Evolutionary conservation across 371 early-diverging fungal species (phyloP).

Genomic region (Apophysomyces variabilis): DNA sequence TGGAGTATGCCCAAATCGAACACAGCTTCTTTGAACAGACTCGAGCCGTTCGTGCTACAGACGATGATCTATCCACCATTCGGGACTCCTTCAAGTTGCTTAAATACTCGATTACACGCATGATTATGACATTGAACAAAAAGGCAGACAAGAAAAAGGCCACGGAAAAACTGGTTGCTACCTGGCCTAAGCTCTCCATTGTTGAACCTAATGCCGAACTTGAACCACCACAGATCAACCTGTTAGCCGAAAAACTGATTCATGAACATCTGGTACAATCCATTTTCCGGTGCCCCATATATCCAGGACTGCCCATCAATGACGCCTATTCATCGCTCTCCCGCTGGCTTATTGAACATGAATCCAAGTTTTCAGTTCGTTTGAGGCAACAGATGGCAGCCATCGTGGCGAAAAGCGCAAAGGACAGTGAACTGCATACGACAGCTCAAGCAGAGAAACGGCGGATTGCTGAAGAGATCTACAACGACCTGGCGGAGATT

Average conservation of each 20-base stretch:
- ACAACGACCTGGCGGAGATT: slow-evolving; percentile 49
- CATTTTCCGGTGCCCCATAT: slow-evolving; percentile 55
- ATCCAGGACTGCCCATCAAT: slow-evolving; percentile 59
- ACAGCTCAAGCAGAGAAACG: slow-evolving; percentile 44
- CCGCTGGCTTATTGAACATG: slow-evolving; percentile 53
- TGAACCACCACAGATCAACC: slow-evolving; percentile 56
- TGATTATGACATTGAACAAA: slow-evolving; percentile 61
- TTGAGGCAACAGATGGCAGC: slow-evolving; percentile 64
- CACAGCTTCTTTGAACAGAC: slow-evolving; percentile 63
- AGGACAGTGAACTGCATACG: slow-evolving; percentile 49
- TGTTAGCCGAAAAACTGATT: slow-evolving; percentile 61
- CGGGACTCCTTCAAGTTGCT: slow-evolving; percentile 60
- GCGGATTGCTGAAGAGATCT: slow-evolving; percentile 37
- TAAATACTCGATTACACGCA: slow-evolving; percentile 59
- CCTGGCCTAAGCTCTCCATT: slow-evolving; percentile 42
- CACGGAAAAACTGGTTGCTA: slow-evolving; percentile 38
- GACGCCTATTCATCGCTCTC: slow-evolving; percentile 55
- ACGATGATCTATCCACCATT: slow-evolving; percentile 68
- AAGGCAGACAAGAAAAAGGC: slow-evolving; percentile 54
- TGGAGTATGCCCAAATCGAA: slow-evolving; percentile 52
- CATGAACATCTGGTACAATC: slow-evolving; percentile 52
- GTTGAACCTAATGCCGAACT: slow-evolving; percentile 35
- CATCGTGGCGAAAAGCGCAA: slow-evolving; percentile 54
- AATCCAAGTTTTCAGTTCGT: slow-evolving; percentile 55
- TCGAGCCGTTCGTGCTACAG: slow-evolving; percentile 61